phyloP scores from a whole-genome alignment of 768 basidiomycete species.

The Cubamyces lactineus region DNA sequence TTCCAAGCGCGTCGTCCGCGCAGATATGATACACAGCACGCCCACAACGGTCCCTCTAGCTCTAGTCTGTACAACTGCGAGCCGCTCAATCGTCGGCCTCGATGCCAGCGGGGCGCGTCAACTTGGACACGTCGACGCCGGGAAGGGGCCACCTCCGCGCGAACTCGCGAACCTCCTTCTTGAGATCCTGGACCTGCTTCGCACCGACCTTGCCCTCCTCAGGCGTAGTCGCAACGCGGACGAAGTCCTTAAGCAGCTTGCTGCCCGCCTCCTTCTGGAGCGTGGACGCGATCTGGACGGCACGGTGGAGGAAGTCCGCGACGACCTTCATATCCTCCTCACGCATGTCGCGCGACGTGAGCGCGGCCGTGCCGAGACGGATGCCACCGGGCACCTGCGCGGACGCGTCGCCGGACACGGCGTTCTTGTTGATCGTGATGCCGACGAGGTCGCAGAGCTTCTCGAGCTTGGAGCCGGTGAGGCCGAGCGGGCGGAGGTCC shows the following conservation, averaged over 20 bases:
- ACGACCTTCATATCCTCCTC: slow-evolving; percentile 88
- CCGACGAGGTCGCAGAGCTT: slow-evolving; percentile 97
- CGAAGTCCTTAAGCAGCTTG: slow-evolving; percentile 96
- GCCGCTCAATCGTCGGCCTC: slow-evolving; percentile 47
- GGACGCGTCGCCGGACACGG: slow-evolving; percentile 94
- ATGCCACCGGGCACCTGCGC: slow-evolving; percentile 97
- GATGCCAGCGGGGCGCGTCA: slow-evolving; percentile 63
- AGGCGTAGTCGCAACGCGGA: slow-evolving; percentile 72
- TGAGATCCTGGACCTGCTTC: slow-evolving; percentile 70
- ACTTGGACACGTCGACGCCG: slow-evolving; percentile 62
- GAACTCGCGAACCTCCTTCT: slow-evolving; percentile 80
- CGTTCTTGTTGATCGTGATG: slow-evolving; percentile 98
- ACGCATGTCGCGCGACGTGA: slow-evolving; percentile 93
- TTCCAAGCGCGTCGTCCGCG: neutral
- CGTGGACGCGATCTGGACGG: slow-evolving; percentile 85
- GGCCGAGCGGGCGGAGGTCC: slow-evolving; percentile 92
- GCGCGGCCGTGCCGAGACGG: slow-evolving; percentile 90
- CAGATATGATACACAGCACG: slow-evolving; percentile 8
- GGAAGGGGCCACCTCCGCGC: slow-evolving; percentile 92
- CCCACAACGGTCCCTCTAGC: neutral
- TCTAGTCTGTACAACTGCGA: neutral
- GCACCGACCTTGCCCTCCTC: slow-evolving; percentile 74
- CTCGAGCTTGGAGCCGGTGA: slow-evolving; percentile 99
- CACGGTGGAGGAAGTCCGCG: slow-evolving; percentile 90
- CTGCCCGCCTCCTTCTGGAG: slow-evolving; percentile 95